Percentiles rank a stretch among this genome's conserved stretches.
phyloP scores from a whole-genome alignment of 768 basidiomycete genomes.

The Pleurotus citrinopileatus region DNA sequence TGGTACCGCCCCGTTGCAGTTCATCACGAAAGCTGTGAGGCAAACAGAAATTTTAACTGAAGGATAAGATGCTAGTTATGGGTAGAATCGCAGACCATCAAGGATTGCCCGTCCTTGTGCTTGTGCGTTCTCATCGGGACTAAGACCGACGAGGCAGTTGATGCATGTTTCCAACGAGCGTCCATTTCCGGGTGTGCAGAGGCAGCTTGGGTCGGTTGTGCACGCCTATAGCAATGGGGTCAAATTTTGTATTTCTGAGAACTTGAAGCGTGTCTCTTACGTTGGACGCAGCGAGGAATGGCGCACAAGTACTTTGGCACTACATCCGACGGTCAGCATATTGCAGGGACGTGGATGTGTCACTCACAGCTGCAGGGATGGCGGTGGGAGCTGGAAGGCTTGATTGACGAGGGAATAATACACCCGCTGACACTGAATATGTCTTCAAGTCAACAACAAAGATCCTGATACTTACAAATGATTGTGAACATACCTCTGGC shows the following conservation, averaged over 20 bases:
- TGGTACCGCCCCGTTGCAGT: not conserved
- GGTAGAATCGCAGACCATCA: not conserved
- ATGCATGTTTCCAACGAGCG: conserved; percentile 25
- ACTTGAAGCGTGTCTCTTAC: not conserved
- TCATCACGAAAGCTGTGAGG: not conserved
- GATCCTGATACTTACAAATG: too few species aligned
- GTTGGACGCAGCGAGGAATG: not conserved
- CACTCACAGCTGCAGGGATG: not conserved
- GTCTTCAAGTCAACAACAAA: too few species aligned
- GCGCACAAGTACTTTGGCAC: not conserved
- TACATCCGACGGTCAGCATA: not conserved
- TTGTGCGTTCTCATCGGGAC: conserved; percentile 14
- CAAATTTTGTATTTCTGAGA: not conserved
- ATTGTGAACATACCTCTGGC: too few species aligned
- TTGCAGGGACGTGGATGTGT: not conserved
- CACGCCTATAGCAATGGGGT: conserved; percentile 27
- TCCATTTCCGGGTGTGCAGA: conserved; percentile 24
- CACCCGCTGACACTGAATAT: too few species aligned
- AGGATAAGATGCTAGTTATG: not conserved
- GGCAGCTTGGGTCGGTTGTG: conserved; percentile 16
- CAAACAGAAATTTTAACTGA: not conserved
- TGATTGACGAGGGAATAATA: not conserved
- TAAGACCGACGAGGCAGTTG: conserved; percentile 22
- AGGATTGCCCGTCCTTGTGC: conserved; percentile 15
- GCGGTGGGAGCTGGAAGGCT: not conserved